These are phyloP conservation scores for Diatrype stigma DNA, from an alignment of 2,329 filamentous ascomycete genomes.

Conservation along the genomic window DNA sequence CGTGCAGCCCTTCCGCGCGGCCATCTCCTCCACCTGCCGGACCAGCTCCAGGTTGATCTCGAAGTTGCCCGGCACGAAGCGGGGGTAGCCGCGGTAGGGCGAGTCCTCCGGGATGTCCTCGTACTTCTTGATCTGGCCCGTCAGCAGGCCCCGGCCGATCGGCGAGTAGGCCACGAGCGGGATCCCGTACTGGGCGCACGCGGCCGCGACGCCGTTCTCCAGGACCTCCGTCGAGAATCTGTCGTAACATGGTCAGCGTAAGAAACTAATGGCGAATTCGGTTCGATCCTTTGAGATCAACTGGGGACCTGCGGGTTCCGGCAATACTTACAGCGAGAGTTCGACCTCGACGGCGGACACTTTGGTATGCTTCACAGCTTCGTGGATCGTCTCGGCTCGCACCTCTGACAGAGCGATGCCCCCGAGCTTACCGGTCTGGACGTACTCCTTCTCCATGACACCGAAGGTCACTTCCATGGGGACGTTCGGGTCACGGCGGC, in stretches of 20 bases:
- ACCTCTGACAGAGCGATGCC: slow-evolving; percentile 37
- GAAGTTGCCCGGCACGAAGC: slow-evolving; percentile 61
- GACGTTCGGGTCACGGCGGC: slow-evolving; percentile 41
- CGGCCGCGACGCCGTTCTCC: slow-evolving; percentile 45
- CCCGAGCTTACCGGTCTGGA: slow-evolving; percentile 36
- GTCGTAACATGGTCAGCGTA: not conserved
- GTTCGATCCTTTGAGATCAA: too few species aligned
- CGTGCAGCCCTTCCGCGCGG: slow-evolving; percentile 56
- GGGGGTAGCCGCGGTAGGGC: slow-evolving; percentile 35
- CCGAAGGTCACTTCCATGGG: slow-evolving; percentile 32
- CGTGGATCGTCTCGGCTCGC: slow-evolving; percentile 40
- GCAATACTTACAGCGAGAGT: slow-evolving; percentile 39
- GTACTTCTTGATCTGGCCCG: slow-evolving; percentile 45
- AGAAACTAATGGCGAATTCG: too few species aligned
- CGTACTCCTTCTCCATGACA: slow-evolving; percentile 31
- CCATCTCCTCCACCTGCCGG: slow-evolving; percentile 51
- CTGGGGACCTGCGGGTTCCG: too few species aligned
- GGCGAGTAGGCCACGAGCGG: slow-evolving; percentile 6
- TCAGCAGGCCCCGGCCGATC: slow-evolving; percentile 42
- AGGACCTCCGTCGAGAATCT: slow-evolving; percentile 40
- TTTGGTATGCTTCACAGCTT: slow-evolving; percentile 39
- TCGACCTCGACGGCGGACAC: slow-evolving; percentile 51
- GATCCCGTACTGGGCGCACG: slow-evolving; percentile 45
- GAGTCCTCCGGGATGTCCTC: slow-evolving; percentile 55
- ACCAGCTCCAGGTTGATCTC: slow-evolving; percentile 61